phyloP scores from a whole-genome alignment of 2,329 filamentous ascomycete genomes.

The Colletotrichum sp. region DNA sequence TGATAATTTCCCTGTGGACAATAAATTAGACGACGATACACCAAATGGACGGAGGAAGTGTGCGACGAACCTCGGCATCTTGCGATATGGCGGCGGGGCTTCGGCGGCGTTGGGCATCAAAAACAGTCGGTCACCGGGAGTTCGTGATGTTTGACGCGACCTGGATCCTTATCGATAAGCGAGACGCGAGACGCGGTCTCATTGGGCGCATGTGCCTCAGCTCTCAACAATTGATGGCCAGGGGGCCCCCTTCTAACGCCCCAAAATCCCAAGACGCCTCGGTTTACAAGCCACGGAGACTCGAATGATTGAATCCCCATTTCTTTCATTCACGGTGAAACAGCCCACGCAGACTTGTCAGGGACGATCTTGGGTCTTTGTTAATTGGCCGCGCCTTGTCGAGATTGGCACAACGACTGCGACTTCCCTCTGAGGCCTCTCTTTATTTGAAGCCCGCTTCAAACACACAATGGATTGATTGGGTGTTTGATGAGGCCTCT shows the following conservation, averaged over 20 bases:
- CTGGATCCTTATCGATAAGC: constrained; percentile 21
- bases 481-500: neutral
- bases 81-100: constrained; percentile 5
- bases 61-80: constrained; percentile 20
- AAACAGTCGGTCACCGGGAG: neutral
- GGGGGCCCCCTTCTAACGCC: neutral
- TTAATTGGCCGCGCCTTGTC: constrained; percentile 2
- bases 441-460: neutral
- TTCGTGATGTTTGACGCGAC: constrained; percentile 20
- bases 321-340: constrained; percentile 17
- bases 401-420: neutral
- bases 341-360: constrained; percentile 12
- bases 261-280: neutral
- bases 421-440: neutral
- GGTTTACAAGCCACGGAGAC: neutral
- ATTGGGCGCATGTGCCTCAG: neutral
- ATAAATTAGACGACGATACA: neutral
- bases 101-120: constrained; percentile 4
- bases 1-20: constrained; percentile 90
- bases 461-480: neutral
- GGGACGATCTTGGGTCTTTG: neutral
- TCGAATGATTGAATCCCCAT: constrained; percentile 3
- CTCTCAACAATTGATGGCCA: neutral
- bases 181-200: constrained; percentile 11
- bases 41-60: no score